Evolutionary conservation across 2,329 filamentous ascomycete species (phyloP).

Genomic region (Penicillium corylophilum): DNA sequence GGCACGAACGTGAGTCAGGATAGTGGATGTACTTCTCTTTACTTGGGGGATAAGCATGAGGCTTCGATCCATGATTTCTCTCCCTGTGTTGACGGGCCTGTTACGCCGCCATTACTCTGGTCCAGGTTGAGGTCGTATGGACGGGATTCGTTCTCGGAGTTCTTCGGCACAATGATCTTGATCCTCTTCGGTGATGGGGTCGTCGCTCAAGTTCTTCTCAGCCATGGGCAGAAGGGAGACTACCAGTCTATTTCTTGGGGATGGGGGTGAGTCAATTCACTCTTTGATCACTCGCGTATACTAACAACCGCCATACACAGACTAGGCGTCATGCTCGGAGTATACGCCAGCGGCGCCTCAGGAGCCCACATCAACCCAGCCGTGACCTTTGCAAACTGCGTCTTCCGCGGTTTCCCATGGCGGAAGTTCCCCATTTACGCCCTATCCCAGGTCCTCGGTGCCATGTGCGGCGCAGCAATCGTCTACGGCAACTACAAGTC

Average conservation of each 20-base stretch:
- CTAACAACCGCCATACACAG: slow-evolving; percentile 33
- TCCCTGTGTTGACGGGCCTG: slow-evolving; percentile 5
- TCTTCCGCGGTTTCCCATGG: slow-evolving; percentile 69
- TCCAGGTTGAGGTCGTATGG: slow-evolving; percentile 51
- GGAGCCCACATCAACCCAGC: slow-evolving; percentile 70
- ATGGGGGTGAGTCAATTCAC: slow-evolving; percentile 41
- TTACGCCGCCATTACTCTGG: slow-evolving; percentile 48
- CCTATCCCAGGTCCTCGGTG: slow-evolving; percentile 65
- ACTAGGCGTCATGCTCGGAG: slow-evolving; percentile 66
- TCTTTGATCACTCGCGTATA: background rate
- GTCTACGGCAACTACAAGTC: slow-evolving; percentile 64
- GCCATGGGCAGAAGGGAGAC: slow-evolving; percentile 43
- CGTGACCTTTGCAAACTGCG: slow-evolving; percentile 68
- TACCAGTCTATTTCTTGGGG: slow-evolving; percentile 56
- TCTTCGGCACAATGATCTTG: slow-evolving; percentile 66
- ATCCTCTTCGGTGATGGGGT: slow-evolving; percentile 70
- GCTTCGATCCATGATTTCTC: slow-evolving; percentile 17
- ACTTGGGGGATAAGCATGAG: slow-evolving; percentile 17
- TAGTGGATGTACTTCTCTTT: slow-evolving; percentile 20
- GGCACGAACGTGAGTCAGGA: slow-evolving; percentile 12
- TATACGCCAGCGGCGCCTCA: slow-evolving; percentile 60
- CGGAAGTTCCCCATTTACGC: slow-evolving; percentile 68
- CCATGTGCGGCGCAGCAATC: slow-evolving; percentile 60
- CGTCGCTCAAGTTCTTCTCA: slow-evolving; percentile 67
- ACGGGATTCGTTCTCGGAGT: slow-evolving; percentile 64